Conservation (phyloP, 352 stramenopile genomes). For the Globisporangium okanoganense region DNA sequence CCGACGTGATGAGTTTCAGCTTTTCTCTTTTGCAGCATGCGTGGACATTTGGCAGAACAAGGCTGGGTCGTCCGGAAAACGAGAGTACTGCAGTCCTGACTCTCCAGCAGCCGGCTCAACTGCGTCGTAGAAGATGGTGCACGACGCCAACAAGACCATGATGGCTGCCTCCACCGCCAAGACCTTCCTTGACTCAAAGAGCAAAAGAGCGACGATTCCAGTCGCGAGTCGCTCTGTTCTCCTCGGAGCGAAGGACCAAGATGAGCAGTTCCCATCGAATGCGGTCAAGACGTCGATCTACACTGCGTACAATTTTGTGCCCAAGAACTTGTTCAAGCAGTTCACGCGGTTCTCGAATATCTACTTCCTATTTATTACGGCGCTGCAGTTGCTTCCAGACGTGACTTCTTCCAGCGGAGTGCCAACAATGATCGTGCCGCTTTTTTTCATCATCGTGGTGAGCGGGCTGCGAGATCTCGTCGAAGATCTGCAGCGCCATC, state of each 20-base stretch:
- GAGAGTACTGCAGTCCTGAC: neutral
- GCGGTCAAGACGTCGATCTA: slow-evolving; percentile 58
- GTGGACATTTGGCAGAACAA: neutral
- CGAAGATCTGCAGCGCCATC: slow-evolving; percentile 78
- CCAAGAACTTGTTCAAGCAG: slow-evolving; percentile 77
- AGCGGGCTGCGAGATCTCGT: slow-evolving; percentile 74
- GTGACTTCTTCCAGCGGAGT: slow-evolving; percentile 82
- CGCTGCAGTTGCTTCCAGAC: slow-evolving; percentile 73
- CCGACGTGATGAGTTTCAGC: neutral
- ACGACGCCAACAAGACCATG: slow-evolving; percentile 13
- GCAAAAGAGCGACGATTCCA: slow-evolving; percentile 15
- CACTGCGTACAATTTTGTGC: slow-evolving; percentile 53
- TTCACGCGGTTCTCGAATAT: slow-evolving; percentile 87
- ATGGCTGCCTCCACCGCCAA: slow-evolving; percentile 8
- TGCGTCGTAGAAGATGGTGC: neutral
- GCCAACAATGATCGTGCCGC: slow-evolving; percentile 79
- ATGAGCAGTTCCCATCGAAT: slow-evolving; percentile 36
- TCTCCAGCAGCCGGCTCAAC: neutral
- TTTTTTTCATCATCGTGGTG: slow-evolving; percentile 85
- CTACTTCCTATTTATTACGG: slow-evolving; percentile 90
- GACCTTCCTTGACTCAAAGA: slow-evolving; percentile 8
- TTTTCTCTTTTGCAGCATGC: neutral
- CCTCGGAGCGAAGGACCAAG: slow-evolving; percentile 20
- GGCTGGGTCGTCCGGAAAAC: neutral
- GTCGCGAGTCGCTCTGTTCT: slow-evolving; percentile 21